These are phyloP conservation scores for Diaporthe humulicola DNA, from an alignment of 2,329 filamentous ascomycete species.

Conservation along the genomic window DNA sequence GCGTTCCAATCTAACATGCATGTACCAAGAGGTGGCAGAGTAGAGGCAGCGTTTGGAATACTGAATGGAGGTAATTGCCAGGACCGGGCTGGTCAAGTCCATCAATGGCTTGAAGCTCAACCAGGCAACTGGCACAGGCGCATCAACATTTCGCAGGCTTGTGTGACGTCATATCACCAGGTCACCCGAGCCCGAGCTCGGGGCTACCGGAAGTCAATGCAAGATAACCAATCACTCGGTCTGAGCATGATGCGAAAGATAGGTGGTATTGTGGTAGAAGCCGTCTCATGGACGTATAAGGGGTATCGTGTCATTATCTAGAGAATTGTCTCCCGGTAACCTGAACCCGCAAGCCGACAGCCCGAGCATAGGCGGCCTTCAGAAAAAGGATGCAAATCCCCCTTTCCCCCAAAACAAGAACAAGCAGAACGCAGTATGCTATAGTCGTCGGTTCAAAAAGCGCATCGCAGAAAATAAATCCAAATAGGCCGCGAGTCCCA, in stretches of 20 bases:
- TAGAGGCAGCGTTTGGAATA: background rate
- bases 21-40: background rate
- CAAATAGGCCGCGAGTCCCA: background rate
- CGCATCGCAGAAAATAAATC: slow-evolving; percentile 12
- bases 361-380: background rate
- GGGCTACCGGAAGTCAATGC: slow-evolving; percentile 2
- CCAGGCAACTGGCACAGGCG: slow-evolving; percentile 5
- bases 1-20: background rate
- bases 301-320: slow-evolving; percentile 41
- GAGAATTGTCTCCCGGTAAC: slow-evolving; percentile 34
- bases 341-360: slow-evolving; percentile 25
- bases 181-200: background rate
- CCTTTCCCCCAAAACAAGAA: background rate
- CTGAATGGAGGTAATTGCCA: background rate
- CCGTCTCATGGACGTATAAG: slow-evolving; percentile 29
- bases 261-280: slow-evolving; percentile 20
- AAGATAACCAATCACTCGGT: background rate
- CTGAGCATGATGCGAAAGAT: background rate
- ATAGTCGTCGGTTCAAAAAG: slow-evolving; percentile 19
- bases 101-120: background rate
- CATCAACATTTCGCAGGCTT: background rate
- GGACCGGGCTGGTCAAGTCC: background rate
- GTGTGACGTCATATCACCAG: slow-evolving; percentile 8
- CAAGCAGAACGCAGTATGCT: slow-evolving; percentile 33
- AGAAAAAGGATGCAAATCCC: slow-evolving; percentile 6